Percentiles rank a stretch among this genome's conserved stretches.
These are phyloP conservation scores for Lentinus brumalis DNA, from an alignment of 768 basidiomycete genomes.

Conservation along the genomic window DNA sequence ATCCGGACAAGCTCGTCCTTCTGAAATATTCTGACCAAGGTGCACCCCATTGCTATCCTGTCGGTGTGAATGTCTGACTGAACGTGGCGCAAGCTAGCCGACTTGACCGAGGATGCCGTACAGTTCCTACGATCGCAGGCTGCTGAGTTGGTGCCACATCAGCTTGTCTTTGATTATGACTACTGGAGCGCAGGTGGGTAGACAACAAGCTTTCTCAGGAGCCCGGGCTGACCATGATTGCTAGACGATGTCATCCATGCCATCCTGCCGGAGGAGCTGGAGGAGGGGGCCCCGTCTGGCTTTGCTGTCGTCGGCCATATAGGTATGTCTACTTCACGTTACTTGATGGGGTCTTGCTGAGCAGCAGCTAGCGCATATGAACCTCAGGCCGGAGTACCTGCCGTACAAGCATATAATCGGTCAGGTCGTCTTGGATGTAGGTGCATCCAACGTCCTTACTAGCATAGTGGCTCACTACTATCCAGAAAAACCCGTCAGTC, in stretches of 20 bases:
- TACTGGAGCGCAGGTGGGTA: constrained; percentile 84
- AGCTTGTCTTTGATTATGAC: constrained; percentile 73
- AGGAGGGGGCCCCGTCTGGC: constrained; percentile 79
- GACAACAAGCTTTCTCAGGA: not conserved
- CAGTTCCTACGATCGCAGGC: constrained; percentile 59
- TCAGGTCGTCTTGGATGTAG: constrained; percentile 86
- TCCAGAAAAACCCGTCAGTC: constrained; percentile 82
- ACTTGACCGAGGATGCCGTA: constrained; percentile 57
- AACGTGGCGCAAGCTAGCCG: constrained; percentile 57
- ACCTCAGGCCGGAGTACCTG: constrained; percentile 86
- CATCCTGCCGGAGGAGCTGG: constrained; percentile 77
- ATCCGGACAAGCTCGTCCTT: constrained; percentile 64
- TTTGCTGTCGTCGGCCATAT: constrained; percentile 92
- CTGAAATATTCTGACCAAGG: constrained; percentile 63
- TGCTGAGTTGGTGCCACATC: constrained; percentile 57
- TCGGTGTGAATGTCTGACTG: constrained; percentile 13
- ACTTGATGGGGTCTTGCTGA: constrained; percentile 1
- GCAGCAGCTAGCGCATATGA: constrained; percentile 75
- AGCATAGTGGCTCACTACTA: not conserved
- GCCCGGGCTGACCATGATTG: not conserved
- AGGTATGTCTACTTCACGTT: constrained; percentile 49
- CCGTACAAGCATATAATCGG: constrained; percentile 92
- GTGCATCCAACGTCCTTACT: constrained; percentile 28
- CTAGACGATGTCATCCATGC: constrained; percentile 83
- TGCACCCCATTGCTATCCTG: constrained; percentile 29